These are phyloP conservation scores for Anthracocystis walkeri DNA, from an alignment of 1,284 basidiomycete genomes.

Conservation along the genomic window DNA sequence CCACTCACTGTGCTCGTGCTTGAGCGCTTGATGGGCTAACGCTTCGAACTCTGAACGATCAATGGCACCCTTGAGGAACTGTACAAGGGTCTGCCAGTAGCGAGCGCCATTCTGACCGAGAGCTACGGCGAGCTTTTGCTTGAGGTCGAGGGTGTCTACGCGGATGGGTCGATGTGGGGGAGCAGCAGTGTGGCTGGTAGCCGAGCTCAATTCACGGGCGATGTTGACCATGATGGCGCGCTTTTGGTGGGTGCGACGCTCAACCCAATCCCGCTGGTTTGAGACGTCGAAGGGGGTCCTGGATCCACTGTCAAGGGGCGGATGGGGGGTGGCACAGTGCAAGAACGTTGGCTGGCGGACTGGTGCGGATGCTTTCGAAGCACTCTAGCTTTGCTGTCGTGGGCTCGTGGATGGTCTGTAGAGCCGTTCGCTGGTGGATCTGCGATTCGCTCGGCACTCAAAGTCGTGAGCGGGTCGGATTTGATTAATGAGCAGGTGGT, in stretches of 20 bases:
- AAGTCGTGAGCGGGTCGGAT: neutral
- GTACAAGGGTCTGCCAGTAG: slow-evolving; percentile 70
- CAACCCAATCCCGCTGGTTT: slow-evolving; percentile 4
- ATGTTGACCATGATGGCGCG: slow-evolving; percentile 36
- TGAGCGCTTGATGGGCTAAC: slow-evolving; percentile 56
- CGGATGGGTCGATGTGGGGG: slow-evolving; percentile 49
- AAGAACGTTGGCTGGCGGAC: neutral
- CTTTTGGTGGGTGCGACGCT: slow-evolving; percentile 31
- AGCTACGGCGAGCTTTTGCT: slow-evolving; percentile 62
- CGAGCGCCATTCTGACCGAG: slow-evolving; percentile 60
- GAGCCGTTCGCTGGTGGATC: neutral
- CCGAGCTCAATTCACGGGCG: slow-evolving; percentile 42
- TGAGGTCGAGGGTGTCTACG: slow-evolving; percentile 63
- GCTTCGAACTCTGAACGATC: slow-evolving; percentile 70
- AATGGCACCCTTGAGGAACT: slow-evolving; percentile 69
- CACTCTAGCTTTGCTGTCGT: neutral
- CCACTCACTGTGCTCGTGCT: slow-evolving; percentile 60
- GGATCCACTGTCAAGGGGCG: neutral
- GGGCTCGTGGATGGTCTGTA: neutral
- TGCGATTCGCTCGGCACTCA: neutral
- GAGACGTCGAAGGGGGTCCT: slow-evolving; percentile 6
- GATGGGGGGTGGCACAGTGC: neutral
- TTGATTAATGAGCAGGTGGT: neutral
- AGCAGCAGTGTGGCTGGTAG: slow-evolving; percentile 31
- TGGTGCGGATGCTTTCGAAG: slow-evolving; percentile 2